Base-by-base conservation (phyloP, 768 basidiomycete species). In the Panaeolus cyanescens region DNA sequence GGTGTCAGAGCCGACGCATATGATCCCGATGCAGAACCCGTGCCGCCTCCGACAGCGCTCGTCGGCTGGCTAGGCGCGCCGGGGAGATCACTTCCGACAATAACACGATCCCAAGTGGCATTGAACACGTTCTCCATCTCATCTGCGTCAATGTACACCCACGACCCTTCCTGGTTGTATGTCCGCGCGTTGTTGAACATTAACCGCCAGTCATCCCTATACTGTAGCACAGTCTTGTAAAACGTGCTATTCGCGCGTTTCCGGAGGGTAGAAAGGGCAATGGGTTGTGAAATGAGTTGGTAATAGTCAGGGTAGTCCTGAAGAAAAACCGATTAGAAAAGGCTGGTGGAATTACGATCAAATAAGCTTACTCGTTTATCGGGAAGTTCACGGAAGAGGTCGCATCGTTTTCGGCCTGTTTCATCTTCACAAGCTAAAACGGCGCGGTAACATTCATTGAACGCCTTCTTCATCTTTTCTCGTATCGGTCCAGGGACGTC, bases 301-400 rank as follows among this genome's bases (percentile, higher is more conserved):
- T 96, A 97, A 72, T 98, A 99, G 70, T 95, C 92, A 31, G 94
- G 93, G 69, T 96, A 96, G 59, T 90, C 87, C 91, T 95, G 65
- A 22, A 34, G 12, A 59, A 55, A 56, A 32, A 72, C 62, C 65
- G 56, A 65, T 59, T 31, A 42, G 39, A 55, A 59, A 22, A 12
- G 17, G 17, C 50, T 30, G 6, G 34, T 40, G 8, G 55, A 12
- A 36, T 19, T 25, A 50, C 60, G 10, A 28, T 22, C 19, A 58
- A 56, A 40, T 31, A 13, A 56, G 73, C 81, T 63, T 68, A 90
- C 91, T 72, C 87, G 83, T 74, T 80, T 88, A 70, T 91, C 88
- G 4, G 94, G 94, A n/a, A 92, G 81, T 63, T 93, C 92, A 60
- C 86, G 84, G 85, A 96, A 96, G 40, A 96, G 83, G 62, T 93